Conservation (phyloP, 192 early-diverging fungal genomes). For the Coemansia sp. region DNA sequence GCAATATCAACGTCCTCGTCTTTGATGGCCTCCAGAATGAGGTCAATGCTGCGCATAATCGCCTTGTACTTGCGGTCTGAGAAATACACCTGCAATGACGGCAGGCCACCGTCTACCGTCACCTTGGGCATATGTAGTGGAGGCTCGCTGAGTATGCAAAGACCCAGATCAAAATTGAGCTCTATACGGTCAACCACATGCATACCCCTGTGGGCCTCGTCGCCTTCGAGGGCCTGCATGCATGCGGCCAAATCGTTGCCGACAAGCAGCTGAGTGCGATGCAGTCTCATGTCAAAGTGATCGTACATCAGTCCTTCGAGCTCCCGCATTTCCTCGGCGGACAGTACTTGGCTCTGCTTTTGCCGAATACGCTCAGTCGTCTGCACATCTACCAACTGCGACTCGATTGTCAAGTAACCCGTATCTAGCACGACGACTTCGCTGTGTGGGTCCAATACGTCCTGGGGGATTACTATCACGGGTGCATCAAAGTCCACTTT, state of each 20-base stretch:
- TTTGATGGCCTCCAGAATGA: conserved; percentile 61
- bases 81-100: conserved; percentile 84
- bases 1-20: conserved; percentile 54
- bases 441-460: conserved; percentile 60
- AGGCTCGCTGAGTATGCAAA: conserved; percentile 84
- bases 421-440: conserved; percentile 87
- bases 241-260: conserved; percentile 77
- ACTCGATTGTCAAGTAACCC: conserved; percentile 89
- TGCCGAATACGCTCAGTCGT: conserved; percentile 69
- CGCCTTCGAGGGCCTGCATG: conserved; percentile 64
- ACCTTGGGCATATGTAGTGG: conserved; percentile 73
- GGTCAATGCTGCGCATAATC: conserved; percentile 80
- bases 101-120: conserved; percentile 79
- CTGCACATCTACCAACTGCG: conserved; percentile 75
- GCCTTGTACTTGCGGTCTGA: conserved; percentile 94
- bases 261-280: conserved; percentile 80
- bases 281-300: conserved; percentile 80
- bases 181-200: conserved; percentile 92
- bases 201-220: conserved; percentile 57
- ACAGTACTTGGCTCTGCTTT: conserved; percentile 66
- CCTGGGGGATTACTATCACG: conserved; percentile 87
- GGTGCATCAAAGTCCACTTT: conserved; percentile 97
- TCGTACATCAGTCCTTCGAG: conserved; percentile 90
- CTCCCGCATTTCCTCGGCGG: conserved; percentile 68
- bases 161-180: conserved; percentile 76